Conservation (phyloP, 2,329 filamentous ascomycete genomes). For the Rhexocercosporidium sp. region DNA sequence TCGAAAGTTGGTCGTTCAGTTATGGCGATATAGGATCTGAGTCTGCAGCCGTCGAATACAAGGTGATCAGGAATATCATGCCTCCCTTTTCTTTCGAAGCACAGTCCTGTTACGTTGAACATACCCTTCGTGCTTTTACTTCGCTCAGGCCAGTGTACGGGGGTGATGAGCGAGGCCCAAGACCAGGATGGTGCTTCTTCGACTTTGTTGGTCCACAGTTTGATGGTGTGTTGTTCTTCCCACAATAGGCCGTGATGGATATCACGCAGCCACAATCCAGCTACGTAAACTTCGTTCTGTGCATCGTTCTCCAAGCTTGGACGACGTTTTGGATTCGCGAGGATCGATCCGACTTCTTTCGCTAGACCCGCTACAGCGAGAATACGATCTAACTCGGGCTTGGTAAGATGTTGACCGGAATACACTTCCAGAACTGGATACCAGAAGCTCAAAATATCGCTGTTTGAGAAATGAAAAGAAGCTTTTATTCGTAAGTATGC, state of each 20-base stretch:
- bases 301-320: not conserved
- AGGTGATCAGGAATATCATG: constrained; percentile 8
- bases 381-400: constrained; percentile 10
- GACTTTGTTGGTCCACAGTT: not conserved
- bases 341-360: constrained; percentile 11
- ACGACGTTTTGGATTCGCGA: not conserved
- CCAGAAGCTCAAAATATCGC: constrained; percentile 8
- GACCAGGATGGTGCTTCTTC: constrained; percentile 13
- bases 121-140: not conserved
- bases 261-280: constrained; percentile 16
- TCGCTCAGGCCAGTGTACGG: constrained; percentile 5
- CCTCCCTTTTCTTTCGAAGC: not conserved
- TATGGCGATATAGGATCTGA: not conserved
- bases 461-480: constrained; percentile 9
- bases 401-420: constrained; percentile 6
- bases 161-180: not conserved
- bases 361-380: constrained; percentile 11
- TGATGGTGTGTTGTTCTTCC: not conserved
- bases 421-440: constrained; percentile 9
- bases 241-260: constrained; percentile 13
- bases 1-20: constrained; percentile 7
- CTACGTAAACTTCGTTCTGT: constrained; percentile 15
- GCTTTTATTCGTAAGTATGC: constrained; percentile 8
- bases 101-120: not conserved
- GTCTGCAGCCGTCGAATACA: not conserved